These are phyloP conservation scores for Bolboschoenus planiculmis DNA, from an alignment of 176 grass and related monocot genomes.

Conservation along the genomic window DNA sequence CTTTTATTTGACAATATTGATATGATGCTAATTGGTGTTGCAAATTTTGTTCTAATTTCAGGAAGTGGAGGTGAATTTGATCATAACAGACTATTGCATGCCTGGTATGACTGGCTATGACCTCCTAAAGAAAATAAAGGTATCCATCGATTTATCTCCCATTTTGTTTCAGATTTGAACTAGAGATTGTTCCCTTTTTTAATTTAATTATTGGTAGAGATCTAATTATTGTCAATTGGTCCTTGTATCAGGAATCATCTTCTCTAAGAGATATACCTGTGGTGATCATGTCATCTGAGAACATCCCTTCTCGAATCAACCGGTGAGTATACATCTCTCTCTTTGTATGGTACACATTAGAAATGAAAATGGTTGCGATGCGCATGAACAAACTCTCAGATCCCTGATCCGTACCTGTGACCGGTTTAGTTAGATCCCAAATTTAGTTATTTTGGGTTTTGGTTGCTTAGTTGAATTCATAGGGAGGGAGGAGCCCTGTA, in stretches of 20 bases:
- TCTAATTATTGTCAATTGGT: constrained; percentile 13
- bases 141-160: constrained; percentile 3
- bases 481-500: background rate
- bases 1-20: constrained; percentile 9
- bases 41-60: constrained; percentile 26
- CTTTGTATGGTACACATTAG: background rate
- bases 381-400: background rate
- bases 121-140: constrained; percentile 94
- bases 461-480: background rate
- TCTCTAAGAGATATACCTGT: constrained; percentile 79
- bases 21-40: constrained; percentile 12
- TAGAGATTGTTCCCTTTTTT: background rate
- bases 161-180: background rate
- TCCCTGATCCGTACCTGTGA: background rate
- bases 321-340: constrained; percentile 42
- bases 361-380: background rate
- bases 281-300: constrained; percentile 96
- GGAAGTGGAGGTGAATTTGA: constrained; percentile 81
- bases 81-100: constrained; percentile 98
- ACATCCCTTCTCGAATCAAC: constrained; percentile 89
- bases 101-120: constrained; percentile 94
- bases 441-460: background rate
- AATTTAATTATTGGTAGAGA: background rate
- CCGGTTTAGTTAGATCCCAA: background rate
- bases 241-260: constrained; percentile 52